These are phyloP conservation scores for Entomortierella chlamydospora DNA, from an alignment of 192 early-diverging fungal genomes.

Conservation along the genomic window DNA sequence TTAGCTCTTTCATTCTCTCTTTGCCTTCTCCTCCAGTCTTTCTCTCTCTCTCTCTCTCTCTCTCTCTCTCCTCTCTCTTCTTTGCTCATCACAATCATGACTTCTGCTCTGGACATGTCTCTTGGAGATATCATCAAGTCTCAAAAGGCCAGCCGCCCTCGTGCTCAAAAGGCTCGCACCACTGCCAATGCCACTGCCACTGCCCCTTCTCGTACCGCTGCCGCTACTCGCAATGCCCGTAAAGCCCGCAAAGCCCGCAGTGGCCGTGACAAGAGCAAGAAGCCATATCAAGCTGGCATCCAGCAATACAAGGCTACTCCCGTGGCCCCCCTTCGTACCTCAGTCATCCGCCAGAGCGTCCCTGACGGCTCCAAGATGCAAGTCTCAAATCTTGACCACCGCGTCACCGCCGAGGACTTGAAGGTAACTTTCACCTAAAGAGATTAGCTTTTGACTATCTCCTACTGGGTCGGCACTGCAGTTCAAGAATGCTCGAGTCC, in stretches of 20 bases:
- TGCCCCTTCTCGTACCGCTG: conserved; percentile 26
- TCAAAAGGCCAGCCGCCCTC: conserved; percentile 35
- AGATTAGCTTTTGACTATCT: conserved; percentile 5
- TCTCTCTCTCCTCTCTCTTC: neutral
- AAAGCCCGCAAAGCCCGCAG: conserved; percentile 35
- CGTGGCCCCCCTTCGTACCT: conserved; percentile 33
- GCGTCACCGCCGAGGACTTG: conserved; percentile 65
- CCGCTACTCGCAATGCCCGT: conserved; percentile 48
- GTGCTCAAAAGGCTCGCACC: conserved; percentile 3
- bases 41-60: too few relatives aligned
- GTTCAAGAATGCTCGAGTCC: conserved; percentile 9
- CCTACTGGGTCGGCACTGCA: neutral
- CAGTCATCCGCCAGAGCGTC: conserved; percentile 43
- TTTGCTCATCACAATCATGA: conserved; percentile 15
- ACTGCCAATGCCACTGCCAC: too few relatives aligned
- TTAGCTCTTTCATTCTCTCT: too few relatives aligned
- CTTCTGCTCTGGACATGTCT: conserved; percentile 58
- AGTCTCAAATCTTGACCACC: conserved; percentile 67
- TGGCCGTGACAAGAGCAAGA: conserved; percentile 50
- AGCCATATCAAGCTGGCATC: conserved; percentile 24
- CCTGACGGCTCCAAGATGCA: conserved; percentile 64
- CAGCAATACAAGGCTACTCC: conserved; percentile 41
- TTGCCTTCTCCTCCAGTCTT: too few relatives aligned
- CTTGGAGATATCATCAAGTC: conserved; percentile 62
- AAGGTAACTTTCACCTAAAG: conserved; percentile 51